Evolutionary conservation across 2,329 filamentous ascomycete genomes (phyloP), one percentile per base, ranked within the genome.

Genomic region (Talaromyces albobiverticillius): DNA sequence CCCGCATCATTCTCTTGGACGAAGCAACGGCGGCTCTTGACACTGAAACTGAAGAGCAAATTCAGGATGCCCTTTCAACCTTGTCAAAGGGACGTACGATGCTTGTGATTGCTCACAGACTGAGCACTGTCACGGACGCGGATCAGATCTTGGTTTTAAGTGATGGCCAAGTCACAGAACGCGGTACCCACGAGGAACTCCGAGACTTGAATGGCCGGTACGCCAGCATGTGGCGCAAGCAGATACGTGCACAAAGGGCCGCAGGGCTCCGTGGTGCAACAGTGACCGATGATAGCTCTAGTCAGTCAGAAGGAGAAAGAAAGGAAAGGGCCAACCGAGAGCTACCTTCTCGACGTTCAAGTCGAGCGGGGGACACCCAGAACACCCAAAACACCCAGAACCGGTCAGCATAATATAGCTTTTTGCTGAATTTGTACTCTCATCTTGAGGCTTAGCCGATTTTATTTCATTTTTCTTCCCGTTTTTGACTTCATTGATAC

Each of bases 11-110:
- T 66, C 87, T 96, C 74, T 79, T 96, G 36, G 92, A 96, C 68
- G 92, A 96, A 72, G 92, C 92, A 11, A 96, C 91, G 1, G 93
- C 92, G 31, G 91, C 92, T 9, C 78, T 96, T 26, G 92, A 96
- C 68, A 91, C 90, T 0, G 89, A 94, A 61, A 96, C 92, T 0
- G 92, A 96, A 71, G 89, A 95, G 69, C 88, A 95, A 67, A 96
- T 96, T 56, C 92, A 96, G 71, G 83, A 87, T 56, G 91, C 92
- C 32, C 82, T 99, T 29, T 86, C 86, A 55, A 90, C 83, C 13
- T 83, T 97, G 45, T 89, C 90, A 14, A 80, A 87, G 61, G 92
- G 91, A 47, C 88, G 94, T 45, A 99, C 94, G 1, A 87, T 96
- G 76, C 83, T 99, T 57, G 91, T 97, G 49, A 97, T 99, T 74